Base-by-base conservation (phyloP, 805 yeast genomes). In the Nadsonia fulvescens region DNA sequence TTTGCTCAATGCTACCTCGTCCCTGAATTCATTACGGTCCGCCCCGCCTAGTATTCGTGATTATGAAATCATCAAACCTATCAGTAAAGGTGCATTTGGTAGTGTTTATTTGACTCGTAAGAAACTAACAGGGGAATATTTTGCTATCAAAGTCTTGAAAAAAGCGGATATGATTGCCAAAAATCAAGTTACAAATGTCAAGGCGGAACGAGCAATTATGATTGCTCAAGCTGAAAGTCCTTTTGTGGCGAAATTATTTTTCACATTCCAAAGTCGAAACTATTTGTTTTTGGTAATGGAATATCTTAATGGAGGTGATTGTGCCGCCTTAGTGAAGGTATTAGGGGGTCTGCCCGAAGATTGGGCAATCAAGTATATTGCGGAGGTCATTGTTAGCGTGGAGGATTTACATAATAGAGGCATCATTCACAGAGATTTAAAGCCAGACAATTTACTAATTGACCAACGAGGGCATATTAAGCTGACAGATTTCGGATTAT, bases 61-160 rank as follows among this genome's bases (percentile, higher is more conserved):
- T 46, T 89, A 82, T 48, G 93, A 81, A 39, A 66, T 89, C 15
- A 56, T 89, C 30, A 81, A 82, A 45, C 94, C 98, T 0, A 81
- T 89, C 27, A 79, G 93, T 42, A 78, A 81, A 43, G 98, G 99
- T 21, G 98, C 99, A 0, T 89, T 83, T 58, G 98, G 98, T 1
- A 75, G 91, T 18, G 99, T 89, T 2, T 89, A 71, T 47, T 57
- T 89, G 6, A 83, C 93, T 0, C 69, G 72, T 36, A 64, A 89
- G 41, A 73, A 70, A 39, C 49, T 75, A 8, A 86, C 95, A 0
- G 94, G 95, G 4, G 98, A 91, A 35, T 77, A 82, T 47, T 86
- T 78, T 39, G 98, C 99, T 0, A 82, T 89, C 35, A 89, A 89
- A 47, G 89, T 81, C 8, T 54, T 89, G 34, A 78, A 72, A 39